Base-by-base conservation (phyloP, 2,329 filamentous ascomycete genomes). In the Phyllosticta capitalensis region DNA sequence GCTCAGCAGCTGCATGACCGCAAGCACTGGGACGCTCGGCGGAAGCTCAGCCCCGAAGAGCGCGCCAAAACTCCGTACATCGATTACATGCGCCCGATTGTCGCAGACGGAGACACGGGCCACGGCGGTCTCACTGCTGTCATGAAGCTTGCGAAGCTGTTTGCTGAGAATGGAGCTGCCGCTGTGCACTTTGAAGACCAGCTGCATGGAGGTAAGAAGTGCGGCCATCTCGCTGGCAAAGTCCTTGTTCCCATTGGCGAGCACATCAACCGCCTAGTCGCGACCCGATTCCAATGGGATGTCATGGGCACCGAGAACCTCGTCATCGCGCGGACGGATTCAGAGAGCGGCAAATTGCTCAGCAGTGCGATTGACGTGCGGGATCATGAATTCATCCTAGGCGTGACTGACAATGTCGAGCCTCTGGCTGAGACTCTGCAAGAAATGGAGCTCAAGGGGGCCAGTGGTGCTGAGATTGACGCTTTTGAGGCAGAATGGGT, bases 101-200 rank as follows among this genome's bases (percentile, higher is more conserved):
- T 99, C 61, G 94, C 94, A 53, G 94, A 99, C 70, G 94, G 94
- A 60, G 94, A 99, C 73, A 97, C 92, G 10, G 94, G 90, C 22
- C 94, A 97, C 71, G 94, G 94, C 59, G 94, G 94, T 12, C 79
- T 97, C 45, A 92, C 90, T 1, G 89, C 94, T 0, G 92, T 99
- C 2, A 81, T 97, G 64, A 99, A 99, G 79, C 83, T 99, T 20
- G 92, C 94, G 49, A 99, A 97, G 77, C 83, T 97, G 7, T 99
- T 99, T 67, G 94, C 94, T 19, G 94, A 99, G 76, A 95, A 95
- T 66, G 94, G 94, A 57, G 94, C 94, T 0, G 94, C 94, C 0
- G 94, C 88, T 9, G 94, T 99, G 1, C 94, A 99, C 74, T 96
- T 99, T 63, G 94, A 99, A 74, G 94, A 99, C 70, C 94, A 99